A percentile compares a stretch with the other conserved stretches of the same genome.
These are phyloP conservation scores for Apiospora aurea DNA, from an alignment of 2,329 filamentous ascomycete genomes.

Conservation along the genomic window DNA sequence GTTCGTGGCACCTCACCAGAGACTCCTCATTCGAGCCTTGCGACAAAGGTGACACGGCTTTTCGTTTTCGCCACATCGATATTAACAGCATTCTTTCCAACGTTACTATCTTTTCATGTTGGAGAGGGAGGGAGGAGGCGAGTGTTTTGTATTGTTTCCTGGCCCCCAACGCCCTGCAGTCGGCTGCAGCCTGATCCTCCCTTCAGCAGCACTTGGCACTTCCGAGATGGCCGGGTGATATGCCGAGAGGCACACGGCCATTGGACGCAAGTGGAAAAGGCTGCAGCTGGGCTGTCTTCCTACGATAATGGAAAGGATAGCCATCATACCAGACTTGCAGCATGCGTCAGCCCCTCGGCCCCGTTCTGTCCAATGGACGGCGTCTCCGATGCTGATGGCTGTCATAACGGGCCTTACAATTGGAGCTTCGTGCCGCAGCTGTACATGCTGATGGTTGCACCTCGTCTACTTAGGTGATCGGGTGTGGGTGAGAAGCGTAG, in stretches of 20 bases:
- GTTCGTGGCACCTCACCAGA: not conserved
- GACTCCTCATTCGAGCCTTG: not conserved
- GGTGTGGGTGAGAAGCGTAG: not conserved
- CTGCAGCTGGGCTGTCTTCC: not conserved
- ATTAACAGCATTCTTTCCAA: not conserved
- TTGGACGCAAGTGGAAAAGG: constrained; percentile 1
- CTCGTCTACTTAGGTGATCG: constrained; percentile 16
- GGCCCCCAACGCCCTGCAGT: constrained; percentile 15
- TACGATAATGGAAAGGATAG: not conserved
- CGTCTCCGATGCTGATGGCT: constrained; percentile 18
- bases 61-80: not conserved
- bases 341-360: constrained; percentile 8
- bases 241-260: not conserved
- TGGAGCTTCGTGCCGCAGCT: constrained; percentile 3
- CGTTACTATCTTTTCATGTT: constrained; percentile 1
- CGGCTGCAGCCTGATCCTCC: constrained; percentile 6
- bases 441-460: constrained; percentile 18
- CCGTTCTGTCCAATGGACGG: constrained; percentile 2
- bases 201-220: constrained; percentile 10
- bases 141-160: not conserved
- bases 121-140: not conserved
- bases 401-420: constrained; percentile 2
- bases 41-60: not conserved
- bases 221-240: not conserved
- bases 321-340: constrained; percentile 1